Base-by-base conservation (phyloP, 106 monocot genomes). In the Acorus gramineus region DNA sequence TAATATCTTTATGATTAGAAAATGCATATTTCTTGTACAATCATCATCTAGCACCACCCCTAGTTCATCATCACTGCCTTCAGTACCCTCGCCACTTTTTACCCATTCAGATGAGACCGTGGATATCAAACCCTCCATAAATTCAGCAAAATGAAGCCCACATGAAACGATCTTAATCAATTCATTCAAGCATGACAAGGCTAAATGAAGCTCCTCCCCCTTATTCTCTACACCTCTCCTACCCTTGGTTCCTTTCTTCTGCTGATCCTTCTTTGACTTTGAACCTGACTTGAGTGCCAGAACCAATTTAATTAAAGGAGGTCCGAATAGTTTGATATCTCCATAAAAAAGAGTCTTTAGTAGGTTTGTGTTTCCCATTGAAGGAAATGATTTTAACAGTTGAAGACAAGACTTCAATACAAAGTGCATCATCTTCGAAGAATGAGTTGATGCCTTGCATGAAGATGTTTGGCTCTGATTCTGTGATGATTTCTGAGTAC, bases 111-210 rank as follows among this genome's bases (percentile, higher is more conserved):
- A 46, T 44, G 65, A 66, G 52, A 59, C 49, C 46, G 64, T 14
- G 56, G 72, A 71, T 48, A 81, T 62, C 52, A 96, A 47, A 28
- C 76, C 76, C 56, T 82, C 65, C 62, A 85, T 67, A 28, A 96
- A 51, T 63, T 75, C 82, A 68, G 11, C 14, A 12, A 85, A 59
- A 5, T 73, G 3, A 63, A 57, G 70, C 49, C 63, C 72, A 0
- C 58, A 61, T 48, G 62, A 55, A 69, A 62, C 78, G 56, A 79
- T 45, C 53, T 70, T 85, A 55, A 87, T 71, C 54, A 91, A 60
- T 53, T 87, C 85, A 53, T 79, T 83, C 65, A 96, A 80, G 73
- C 87, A 96, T 56, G 68, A 63, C 42, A 96, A 61, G 55, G 87
- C 71, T 49, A 83, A 55, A 73, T 46, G 66, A 10, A 85, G 69